Evolutionary conservation across 495 filamentous ascomycete genomes (phyloP).

Genomic region (Bombardia bombarda): DNA sequence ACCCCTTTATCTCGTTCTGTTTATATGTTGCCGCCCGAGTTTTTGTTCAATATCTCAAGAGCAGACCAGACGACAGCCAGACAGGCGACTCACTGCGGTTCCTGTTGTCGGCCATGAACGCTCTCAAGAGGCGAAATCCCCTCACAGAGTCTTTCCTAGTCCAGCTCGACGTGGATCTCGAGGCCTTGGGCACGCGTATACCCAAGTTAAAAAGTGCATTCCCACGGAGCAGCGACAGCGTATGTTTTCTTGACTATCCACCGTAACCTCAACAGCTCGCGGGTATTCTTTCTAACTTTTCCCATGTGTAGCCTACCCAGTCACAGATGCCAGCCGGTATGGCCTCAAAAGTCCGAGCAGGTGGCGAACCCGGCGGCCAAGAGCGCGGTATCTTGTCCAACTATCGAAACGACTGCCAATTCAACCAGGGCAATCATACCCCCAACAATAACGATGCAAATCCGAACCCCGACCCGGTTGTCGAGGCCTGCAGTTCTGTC

Average conservation of each 20-base stretch:
- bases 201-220: slow-evolving; percentile 45
- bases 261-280: neutral
- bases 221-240: slow-evolving; percentile 40
- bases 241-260: slow-evolving; percentile 8
- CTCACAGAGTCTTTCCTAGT: slow-evolving; percentile 92
- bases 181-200: slow-evolving; percentile 50
- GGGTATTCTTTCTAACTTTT: too few relatives aligned
- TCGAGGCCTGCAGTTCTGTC: too few relatives aligned
- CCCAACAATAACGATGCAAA: slow-evolving; percentile 22
- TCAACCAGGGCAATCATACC: slow-evolving; percentile 14
- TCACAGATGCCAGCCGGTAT: neutral
- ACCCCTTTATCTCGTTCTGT: slow-evolving; percentile 93
- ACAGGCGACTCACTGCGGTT: slow-evolving; percentile 81
- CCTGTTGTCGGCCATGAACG: slow-evolving; percentile 79
- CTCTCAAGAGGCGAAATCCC: slow-evolving; percentile 79
- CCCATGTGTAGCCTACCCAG: slow-evolving; percentile 6
- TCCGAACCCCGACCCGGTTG: slow-evolving; percentile 12
- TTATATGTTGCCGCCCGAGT: slow-evolving; percentile 91
- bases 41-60: slow-evolving; percentile 92
- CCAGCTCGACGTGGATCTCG: slow-evolving; percentile 87
- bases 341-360: neutral
- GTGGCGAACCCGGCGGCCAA: neutral
- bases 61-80: slow-evolving; percentile 73
- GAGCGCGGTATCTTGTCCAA: neutral
- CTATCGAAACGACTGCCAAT: too few relatives aligned